phyloP scores from a whole-genome alignment of 768 basidiomycete genomes.

The Tubosaeta brunneosetosa region DNA sequence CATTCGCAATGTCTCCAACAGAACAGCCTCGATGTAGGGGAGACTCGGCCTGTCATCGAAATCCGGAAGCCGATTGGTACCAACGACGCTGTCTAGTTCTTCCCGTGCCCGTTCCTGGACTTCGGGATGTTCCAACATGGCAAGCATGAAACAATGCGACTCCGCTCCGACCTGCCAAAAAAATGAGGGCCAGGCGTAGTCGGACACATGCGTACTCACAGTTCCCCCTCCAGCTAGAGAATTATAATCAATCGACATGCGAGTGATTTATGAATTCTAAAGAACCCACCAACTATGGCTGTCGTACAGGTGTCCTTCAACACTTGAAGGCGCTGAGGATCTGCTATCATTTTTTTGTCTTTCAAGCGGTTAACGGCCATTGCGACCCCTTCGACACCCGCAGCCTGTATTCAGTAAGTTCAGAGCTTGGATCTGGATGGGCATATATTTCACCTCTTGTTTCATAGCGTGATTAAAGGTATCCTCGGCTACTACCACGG shows the following conservation, averaged over 20 bases:
- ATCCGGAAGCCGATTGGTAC: constrained; percentile 23
- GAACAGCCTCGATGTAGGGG: constrained; percentile 28
- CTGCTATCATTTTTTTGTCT: background rate
- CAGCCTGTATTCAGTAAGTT: constrained; percentile 1
- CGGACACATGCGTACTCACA: background rate
- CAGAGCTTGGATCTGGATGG: background rate
- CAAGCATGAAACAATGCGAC: constrained; percentile 24
- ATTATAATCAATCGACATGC: background rate
- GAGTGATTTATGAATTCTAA: background rate
- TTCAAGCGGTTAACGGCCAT: constrained; percentile 13
- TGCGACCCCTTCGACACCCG: constrained; percentile 2
- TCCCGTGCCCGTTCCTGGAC: constrained; percentile 27
- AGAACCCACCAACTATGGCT: background rate
- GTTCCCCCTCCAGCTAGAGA: constrained; percentile 20
- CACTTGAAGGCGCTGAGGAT: background rate
- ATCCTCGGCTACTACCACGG: constrained; percentile 10
- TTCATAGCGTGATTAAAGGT: constrained; percentile 13
- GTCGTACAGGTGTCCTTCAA: background rate
- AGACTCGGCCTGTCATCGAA: constrained; percentile 21
- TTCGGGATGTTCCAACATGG: constrained; percentile 28
- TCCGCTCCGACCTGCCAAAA: constrained; percentile 1
- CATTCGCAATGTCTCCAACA: constrained; percentile 29
- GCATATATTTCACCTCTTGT: constrained; percentile 8
- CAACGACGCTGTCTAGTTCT: constrained; percentile 30
- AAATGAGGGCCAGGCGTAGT: background rate